Conservation (phyloP, 306 rosid genomes). For the Rubus parviflorus region DNA sequence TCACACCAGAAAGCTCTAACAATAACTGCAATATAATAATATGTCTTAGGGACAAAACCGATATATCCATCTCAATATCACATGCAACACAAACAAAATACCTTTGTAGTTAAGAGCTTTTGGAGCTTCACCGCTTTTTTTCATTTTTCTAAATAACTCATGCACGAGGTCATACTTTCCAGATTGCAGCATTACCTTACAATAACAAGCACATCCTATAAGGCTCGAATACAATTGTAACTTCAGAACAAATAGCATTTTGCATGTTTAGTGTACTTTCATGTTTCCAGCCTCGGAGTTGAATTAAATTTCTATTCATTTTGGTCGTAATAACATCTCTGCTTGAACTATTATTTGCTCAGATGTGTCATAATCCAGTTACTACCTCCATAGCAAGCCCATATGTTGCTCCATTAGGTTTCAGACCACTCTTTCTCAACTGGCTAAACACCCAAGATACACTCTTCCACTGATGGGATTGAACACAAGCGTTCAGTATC, state of each 20-base stretch:
- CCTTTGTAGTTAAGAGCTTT: slow-evolving; percentile 86
- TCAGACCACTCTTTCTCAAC: slow-evolving; percentile 59
- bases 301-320: background rate
- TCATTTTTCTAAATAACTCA: slow-evolving; percentile 73
- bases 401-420: slow-evolving; percentile 81
- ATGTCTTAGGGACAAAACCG: slow-evolving; percentile 26
- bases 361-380: slow-evolving; percentile 24
- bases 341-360: slow-evolving; percentile 20
- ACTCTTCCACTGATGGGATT: slow-evolving; percentile 78
- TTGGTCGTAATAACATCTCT: background rate
- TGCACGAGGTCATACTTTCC: slow-evolving; percentile 79
- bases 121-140: slow-evolving; percentile 63
- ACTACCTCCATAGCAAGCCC: slow-evolving; percentile 99
- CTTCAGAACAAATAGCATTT: slow-evolving; percentile 31
- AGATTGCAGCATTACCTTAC: slow-evolving; percentile 82
- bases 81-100: slow-evolving; percentile 33
- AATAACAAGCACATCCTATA: slow-evolving; percentile 56
- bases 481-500: slow-evolving; percentile 89
- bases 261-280: background rate
- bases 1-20: slow-evolving; percentile 80
- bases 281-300: slow-evolving; percentile 13
- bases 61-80: slow-evolving; percentile 29
- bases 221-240: slow-evolving; percentile 43
- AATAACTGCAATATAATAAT: slow-evolving; percentile 52
- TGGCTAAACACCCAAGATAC: slow-evolving; percentile 82